Evolutionary conservation across 2,329 filamentous ascomycete species (phyloP).

Genomic region (Claviceps sorghi): DNA sequence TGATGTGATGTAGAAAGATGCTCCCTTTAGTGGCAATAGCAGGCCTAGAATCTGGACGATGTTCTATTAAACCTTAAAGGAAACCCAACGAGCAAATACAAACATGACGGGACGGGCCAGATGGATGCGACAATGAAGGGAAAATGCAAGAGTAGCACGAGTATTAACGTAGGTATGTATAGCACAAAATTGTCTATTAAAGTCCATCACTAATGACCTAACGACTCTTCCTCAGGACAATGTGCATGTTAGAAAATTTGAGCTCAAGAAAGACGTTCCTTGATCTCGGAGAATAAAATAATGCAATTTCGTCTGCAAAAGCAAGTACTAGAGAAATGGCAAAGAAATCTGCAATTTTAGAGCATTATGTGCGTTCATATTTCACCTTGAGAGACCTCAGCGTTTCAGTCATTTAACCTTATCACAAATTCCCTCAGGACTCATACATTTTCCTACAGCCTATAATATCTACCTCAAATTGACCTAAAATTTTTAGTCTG

Average conservation of each 20-base stretch:
- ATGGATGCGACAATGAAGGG: constrained; percentile 34
- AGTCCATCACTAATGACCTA: not conserved
- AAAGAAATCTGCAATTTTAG: not conserved
- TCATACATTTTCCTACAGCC: not conserved
- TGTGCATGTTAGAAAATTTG: constrained; percentile 30
- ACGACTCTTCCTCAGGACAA: constrained; percentile 24
- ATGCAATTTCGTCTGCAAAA: constrained; percentile 39
- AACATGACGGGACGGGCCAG: constrained; percentile 35
- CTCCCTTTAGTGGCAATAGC: constrained; percentile 1
- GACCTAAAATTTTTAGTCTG: not conserved
- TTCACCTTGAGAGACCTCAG: not conserved
- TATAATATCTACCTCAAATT: not conserved
- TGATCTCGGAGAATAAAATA: constrained; percentile 51
- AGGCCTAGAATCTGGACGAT: not conserved
- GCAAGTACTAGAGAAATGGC: constrained; percentile 16
- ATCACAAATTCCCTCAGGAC: not conserved
- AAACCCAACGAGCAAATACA: not conserved
- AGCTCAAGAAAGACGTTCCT: constrained; percentile 49
- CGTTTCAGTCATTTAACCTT: not conserved
- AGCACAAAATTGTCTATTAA: not conserved
- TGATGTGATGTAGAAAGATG: constrained; percentile 28
- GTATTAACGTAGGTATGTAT: constrained; percentile 1
- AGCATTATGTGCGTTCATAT: not conserved
- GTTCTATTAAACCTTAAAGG: no score
- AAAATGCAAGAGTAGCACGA: constrained; percentile 15